Conservation (phyloP, 768 basidiomycete species). For the Collybia sordida region DNA sequence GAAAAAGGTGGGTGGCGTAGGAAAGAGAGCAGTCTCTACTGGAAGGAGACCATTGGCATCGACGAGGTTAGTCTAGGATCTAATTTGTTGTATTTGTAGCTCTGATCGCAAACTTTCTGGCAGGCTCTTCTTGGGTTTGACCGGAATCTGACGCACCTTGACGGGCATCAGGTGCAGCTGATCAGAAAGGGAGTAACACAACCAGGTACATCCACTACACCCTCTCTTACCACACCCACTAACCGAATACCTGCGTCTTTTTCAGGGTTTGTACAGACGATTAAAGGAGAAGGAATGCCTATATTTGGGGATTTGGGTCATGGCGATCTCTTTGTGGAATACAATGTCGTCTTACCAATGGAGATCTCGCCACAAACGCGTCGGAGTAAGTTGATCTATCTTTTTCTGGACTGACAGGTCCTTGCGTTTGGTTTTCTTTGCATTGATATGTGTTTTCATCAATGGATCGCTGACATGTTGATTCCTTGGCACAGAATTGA, state of each 20-base stretch:
- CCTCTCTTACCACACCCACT: not conserved
- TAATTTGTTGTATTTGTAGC: not conserved
- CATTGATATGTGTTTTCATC: conserved; percentile 2
- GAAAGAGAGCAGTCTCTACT: conserved; percentile 90
- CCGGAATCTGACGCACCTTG: conserved; percentile 87
- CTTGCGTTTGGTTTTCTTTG: not conserved
- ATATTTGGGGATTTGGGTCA: conserved; percentile 54
- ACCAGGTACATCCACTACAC: conserved; percentile 55
- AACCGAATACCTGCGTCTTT: not conserved
- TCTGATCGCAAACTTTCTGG: conserved; percentile 5
- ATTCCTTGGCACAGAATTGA: conserved; percentile 18
- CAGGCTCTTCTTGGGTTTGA: conserved; percentile 98
- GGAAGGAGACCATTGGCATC: conserved; percentile 87
- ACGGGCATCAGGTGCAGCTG: conserved; percentile 76
- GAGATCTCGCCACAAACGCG: conserved; percentile 66
- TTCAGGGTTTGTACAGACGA: conserved; percentile 80
- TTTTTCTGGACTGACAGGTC: not conserved
- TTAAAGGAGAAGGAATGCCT: conserved; percentile 91
- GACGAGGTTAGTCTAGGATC: conserved; percentile 67
- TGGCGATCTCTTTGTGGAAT: conserved; percentile 92
- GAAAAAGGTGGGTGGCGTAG: conserved; percentile 81
- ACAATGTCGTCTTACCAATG: conserved; percentile 85
- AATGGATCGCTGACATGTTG: conserved; percentile 6
- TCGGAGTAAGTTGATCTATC: conserved; percentile 65
- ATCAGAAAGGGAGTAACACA: conserved; percentile 84